A percentile compares a stretch with the other conserved stretches of the same genome.
Evolutionary conservation across 306 rosid genomes (phyloP).

Genomic region (Fagus sylvatica): DNA sequence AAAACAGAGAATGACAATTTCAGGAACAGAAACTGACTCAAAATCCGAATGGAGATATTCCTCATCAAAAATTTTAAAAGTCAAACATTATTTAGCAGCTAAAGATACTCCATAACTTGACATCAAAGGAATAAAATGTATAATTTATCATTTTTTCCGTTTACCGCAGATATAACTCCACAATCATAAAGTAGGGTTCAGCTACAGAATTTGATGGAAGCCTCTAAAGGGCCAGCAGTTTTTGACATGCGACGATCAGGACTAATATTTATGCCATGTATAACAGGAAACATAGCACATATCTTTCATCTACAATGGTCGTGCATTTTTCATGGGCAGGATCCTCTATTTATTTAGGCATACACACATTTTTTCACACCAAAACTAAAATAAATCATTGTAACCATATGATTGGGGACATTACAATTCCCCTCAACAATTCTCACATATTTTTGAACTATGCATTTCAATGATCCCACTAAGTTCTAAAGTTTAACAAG

Average conservation of each 20-base stretch:
- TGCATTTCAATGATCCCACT: neutral
- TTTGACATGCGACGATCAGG: neutral
- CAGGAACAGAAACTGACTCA: neutral
- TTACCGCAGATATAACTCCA: neutral
- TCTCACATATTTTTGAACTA: neutral
- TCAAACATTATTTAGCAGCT: neutral
- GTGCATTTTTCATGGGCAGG: neutral
- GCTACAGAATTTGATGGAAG: neutral
- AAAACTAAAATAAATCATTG: neutral
- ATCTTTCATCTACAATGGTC: neutral
- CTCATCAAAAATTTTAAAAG: neutral
- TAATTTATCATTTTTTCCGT: neutral
- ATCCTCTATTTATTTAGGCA: neutral
- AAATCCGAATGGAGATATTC: neutral
- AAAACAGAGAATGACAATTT: slow-evolving; percentile 22
- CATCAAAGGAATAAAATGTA: neutral
- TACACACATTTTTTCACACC: neutral
- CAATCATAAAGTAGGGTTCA: neutral
- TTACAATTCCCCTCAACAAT: neutral
- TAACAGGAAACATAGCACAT: neutral
- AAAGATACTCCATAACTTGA: neutral
- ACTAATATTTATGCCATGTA: neutral
- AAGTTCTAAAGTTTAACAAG: neutral
- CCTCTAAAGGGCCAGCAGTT: neutral
- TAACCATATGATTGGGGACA: too few species aligned